Percentiles rank a stretch among this genome's conserved stretches.
These are phyloP conservation scores for Metschnikowia santaceciliae DNA, from an alignment of 805 yeast species.

Conservation along the genomic window DNA sequence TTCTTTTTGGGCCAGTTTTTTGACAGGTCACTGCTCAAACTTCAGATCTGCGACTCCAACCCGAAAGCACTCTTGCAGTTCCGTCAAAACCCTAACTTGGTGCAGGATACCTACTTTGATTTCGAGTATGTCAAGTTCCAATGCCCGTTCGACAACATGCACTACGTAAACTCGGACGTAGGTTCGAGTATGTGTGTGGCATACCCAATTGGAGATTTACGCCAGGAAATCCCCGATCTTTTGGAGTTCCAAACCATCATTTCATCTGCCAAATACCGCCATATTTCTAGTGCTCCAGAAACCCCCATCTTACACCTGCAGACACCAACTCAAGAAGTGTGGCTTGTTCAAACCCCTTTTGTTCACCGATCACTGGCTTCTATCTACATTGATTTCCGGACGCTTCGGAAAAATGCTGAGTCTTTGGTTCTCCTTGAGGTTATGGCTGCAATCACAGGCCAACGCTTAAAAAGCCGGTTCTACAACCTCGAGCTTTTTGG, in stretches of 20 bases:
- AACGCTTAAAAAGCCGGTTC: constrained; percentile 34
- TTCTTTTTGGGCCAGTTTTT: constrained; percentile 1
- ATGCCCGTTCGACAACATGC: not conserved
- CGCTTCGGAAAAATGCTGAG: constrained; percentile 28
- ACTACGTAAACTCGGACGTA: not conserved
- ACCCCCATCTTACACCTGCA: not conserved
- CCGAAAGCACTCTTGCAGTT: not conserved
- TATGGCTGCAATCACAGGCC: constrained; percentile 45
- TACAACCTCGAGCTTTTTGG: constrained; percentile 56
- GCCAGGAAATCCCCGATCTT: not conserved
- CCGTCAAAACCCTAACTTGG: not conserved
- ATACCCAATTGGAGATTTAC: not conserved
- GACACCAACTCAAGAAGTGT: not conserved
- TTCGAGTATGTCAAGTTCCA: constrained; percentile 10
- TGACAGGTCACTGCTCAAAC: not conserved
- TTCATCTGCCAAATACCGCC: not conserved
- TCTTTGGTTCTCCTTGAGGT: constrained; percentile 51
- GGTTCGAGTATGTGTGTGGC: not conserved
- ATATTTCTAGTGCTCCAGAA: not conserved
- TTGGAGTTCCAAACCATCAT: not conserved
- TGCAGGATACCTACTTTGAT: constrained; percentile 7
- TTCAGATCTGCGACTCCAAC: not conserved
- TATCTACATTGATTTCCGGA: constrained; percentile 45
- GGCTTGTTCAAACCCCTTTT: not conserved
- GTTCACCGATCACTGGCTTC: constrained; percentile 9